Evolutionary conservation across 306 rosid genomes (phyloP), one percentile per base, ranked within the genome.

Genomic region (Biancaea sappan): DNA sequence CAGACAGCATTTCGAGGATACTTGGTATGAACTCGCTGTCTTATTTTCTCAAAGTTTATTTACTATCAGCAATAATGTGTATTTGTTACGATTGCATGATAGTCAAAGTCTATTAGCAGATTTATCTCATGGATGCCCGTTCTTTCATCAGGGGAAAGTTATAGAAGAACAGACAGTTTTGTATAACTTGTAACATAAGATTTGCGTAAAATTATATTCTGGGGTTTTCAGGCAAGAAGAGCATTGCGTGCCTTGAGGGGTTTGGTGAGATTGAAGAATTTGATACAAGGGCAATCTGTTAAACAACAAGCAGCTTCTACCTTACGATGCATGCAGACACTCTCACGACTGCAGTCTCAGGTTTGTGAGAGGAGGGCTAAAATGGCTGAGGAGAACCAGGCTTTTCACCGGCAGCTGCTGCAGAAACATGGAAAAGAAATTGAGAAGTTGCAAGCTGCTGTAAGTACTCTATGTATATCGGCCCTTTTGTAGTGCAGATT

Each of bases 261-360:
- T 64, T 82, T 95, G 85, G 92, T 79, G 66, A 87, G 98, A 90
- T 80, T 95, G 90, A 92, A 78, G 69, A 77, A 88, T 24, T 73
- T 92, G 87, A 79, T 92, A n/a, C 75, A 86, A 71, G 96, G 95
- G 31, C 91, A 90, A 76, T 83, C 86, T 28, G 97, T 92, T 68
- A 90, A 92, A 84, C 77, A 96, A 35, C 99, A 95, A 84, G 89
- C 91, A 31, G 80, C 91, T 16, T 82, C 86, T 35, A 82, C 98
- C 21, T 87, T 95, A 60, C 88, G 76, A 81, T 90, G 93, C 85
- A 92, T 95, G 98, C 99, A 95, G 84, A 92, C 98, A 10, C 86
- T 92, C 71, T 85, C 96, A 44, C 80, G 85, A 4, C 74, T 95
- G 46, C 99, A 95, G 74, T 87, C 93, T 41, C 88, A 92, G 84